Base-by-base conservation (phyloP, 2,329 filamentous ascomycete species). In the Alternaria gansuensis region DNA sequence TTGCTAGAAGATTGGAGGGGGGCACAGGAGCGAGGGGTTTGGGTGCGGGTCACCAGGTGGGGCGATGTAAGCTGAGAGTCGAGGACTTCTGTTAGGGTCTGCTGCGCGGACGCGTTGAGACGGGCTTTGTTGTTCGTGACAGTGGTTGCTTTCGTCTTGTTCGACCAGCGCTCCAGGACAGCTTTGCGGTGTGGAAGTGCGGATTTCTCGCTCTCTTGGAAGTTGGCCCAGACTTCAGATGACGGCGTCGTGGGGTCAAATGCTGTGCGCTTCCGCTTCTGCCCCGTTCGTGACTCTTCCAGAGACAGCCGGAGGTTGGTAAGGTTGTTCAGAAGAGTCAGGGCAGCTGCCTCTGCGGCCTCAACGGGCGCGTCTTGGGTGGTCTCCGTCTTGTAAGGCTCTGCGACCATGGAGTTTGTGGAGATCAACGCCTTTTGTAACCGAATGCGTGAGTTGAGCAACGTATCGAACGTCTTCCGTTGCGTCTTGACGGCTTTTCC, bases 381-480 rank as follows among this genome's bases (percentile, higher is more conserved):
- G 2, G 84, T 66, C 1, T 81, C 73, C 1, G 67, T 54, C 26
- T 67, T 67, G 59, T 73, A 48, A 0, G 53, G 33, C 6, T 70
- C 66, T 3, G 70, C 64, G 4, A 66, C 61, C 62, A 77, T 67
- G 1, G 92, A 90, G 76, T 97, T 97, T 26, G 89, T 86, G 0
- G 91, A 89, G 14, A 95, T 85, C 13, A 99, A 80, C 2, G 91
- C 92, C 77, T 97, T 98, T 77, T 99, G 96, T 17, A 99, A 81
- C 60, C 94, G 91, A 72, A 99, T 97, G 21, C 95, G 88, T 13
- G 93, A 86, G 78, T 97, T 96, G 31, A 99, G 84, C 0, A 98
- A 85, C 0, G 91, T 87, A 68, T 98, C 94, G 72, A 97, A 99
- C 0, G 89, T 87, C 62, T 89, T 89, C 51, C 93, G 88, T 79